Base-by-base conservation (phyloP, 2,329 filamentous ascomycete species). In the Bisporella sp. region DNA sequence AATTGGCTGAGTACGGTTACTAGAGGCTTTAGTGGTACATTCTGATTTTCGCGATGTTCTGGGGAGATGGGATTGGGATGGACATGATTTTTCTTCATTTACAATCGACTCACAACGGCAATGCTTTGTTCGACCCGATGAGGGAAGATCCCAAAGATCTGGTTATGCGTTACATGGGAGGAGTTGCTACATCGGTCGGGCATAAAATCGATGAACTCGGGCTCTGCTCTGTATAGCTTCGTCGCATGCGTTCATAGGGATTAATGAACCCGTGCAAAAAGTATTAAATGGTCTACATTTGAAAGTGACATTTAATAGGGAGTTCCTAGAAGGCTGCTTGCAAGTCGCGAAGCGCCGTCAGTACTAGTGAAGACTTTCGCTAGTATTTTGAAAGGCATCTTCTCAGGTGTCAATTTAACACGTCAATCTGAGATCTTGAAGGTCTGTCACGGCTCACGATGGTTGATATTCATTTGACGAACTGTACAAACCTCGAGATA, bases 1-100 rank as follows among this genome's bases (percentile, higher is more conserved):
- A 93, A 75, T 86, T 97, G 72, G 87, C 87, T 76, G 77, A 84
- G 69, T 89, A 81, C 77, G 92, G 91, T 73, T 96, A 95, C 84
- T 97, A 96, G 73, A 73, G 59, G 54, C 53, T 48, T 48, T 55
- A 4, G 52, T 55, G 57, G 55, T 59, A 58, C n/a, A 8, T 37
- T 37, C 50, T 56, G 57, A 57, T 57, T 60, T 58, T 59, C 56
- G 48, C 48, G 49, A 51, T 53, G 48, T 56, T 49, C 52, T 33
- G 50, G 56, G 46, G 48, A 46, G 49, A 48, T 53, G 45, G 55
- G 47, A 51, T 45, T 44, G 50, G 13, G 33, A 7, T 28, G 42
- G 8, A 29, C 33, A 41, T 41, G 45, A 33, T 35, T 46, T 31
- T 12, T 48, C 35, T 44, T 13, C 9, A 39, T 48, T 48, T 48